Percentiles rank a stretch among this genome's conserved stretches.
phyloP scores from a whole-genome alignment of 2,329 filamentous ascomycete species.

The Cercospora sojina region DNA sequence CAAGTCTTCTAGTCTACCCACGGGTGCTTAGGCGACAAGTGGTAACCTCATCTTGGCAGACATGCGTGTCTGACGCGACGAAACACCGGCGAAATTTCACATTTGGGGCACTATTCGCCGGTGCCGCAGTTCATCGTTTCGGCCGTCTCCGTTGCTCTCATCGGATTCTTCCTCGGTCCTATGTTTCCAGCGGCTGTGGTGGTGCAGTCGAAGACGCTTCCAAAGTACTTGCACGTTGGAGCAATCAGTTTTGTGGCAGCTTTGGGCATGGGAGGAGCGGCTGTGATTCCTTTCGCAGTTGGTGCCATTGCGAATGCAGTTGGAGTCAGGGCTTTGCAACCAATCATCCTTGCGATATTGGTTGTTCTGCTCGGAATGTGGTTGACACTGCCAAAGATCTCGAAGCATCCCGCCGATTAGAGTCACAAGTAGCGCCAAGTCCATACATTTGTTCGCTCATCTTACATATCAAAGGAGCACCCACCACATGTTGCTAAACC shows the following conservation, averaged over 20 bases:
- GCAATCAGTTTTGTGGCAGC: constrained; percentile 14
- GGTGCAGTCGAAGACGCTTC: constrained; percentile 29
- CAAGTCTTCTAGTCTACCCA: too few relatives aligned
- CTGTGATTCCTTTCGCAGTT: constrained; percentile 37
- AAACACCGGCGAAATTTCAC: too few relatives aligned
- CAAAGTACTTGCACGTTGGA: constrained; percentile 24
- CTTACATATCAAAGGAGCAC: neutral
- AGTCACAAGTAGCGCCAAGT: neutral
- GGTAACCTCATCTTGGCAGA: too few relatives aligned
- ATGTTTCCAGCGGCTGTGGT: neutral
- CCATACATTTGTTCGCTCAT: neutral
- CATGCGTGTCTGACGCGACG: too few relatives aligned
- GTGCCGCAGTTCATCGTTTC: neutral
- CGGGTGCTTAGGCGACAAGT: too few relatives aligned
- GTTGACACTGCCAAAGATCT: constrained; percentile 25
- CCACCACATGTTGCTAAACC: neutral
- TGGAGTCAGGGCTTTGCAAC: constrained; percentile 59
- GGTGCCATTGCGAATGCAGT: constrained; percentile 43
- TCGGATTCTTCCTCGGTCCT: neutral
- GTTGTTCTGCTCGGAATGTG: constrained; percentile 19
- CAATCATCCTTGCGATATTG: constrained; percentile 44
- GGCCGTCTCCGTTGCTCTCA: neutral
- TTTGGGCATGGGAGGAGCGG: constrained; percentile 25
- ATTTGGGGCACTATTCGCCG: too few relatives aligned
- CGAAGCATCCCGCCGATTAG: constrained; percentile 27